These are phyloP conservation scores for Lycium barbarum DNA, from an alignment of 257 asterid genomes.

Conservation along the genomic window DNA sequence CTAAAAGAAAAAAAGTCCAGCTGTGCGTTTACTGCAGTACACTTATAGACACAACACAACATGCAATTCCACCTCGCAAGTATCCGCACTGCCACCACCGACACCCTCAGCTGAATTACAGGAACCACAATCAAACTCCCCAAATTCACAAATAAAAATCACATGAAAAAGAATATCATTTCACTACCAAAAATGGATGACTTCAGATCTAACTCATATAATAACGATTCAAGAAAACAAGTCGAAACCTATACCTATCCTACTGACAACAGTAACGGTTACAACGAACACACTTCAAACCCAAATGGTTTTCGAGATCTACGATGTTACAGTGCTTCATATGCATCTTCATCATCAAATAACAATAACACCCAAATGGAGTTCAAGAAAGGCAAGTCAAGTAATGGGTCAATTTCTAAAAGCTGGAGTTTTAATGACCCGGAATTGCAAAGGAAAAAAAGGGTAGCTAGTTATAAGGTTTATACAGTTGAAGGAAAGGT, in stretches of 20 bases:
- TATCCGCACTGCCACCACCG: neutral
- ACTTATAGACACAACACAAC: neutral
- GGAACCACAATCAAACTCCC: neutral
- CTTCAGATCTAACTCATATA: constrained; percentile 19
- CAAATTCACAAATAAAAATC: neutral
- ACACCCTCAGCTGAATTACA: neutral
- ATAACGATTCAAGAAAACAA: neutral
- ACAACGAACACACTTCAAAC: neutral
- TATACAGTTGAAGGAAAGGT: constrained; percentile 35
- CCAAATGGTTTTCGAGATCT: constrained; percentile 20
- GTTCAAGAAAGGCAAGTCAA: neutral
- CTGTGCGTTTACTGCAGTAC: too few species aligned
- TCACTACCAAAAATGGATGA: neutral
- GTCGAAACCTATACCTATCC: neutral
- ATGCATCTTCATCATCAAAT: neutral
- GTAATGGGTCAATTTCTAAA: constrained; percentile 25
- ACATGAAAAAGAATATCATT: too few species aligned
- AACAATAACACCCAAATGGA: neutral
- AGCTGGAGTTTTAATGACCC: constrained; percentile 32
- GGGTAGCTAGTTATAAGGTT: constrained; percentile 34
- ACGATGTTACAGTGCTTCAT: constrained; percentile 24
- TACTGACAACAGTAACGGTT: neutral
- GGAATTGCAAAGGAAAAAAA: constrained; percentile 36
- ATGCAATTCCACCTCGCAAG: neutral
- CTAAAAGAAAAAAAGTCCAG: too few species aligned